A percentile compares a stretch with the other conserved stretches of the same genome.
phyloP scores from a whole-genome alignment of 352 stramenopile genomes.

The Phytophthora quininea region DNA sequence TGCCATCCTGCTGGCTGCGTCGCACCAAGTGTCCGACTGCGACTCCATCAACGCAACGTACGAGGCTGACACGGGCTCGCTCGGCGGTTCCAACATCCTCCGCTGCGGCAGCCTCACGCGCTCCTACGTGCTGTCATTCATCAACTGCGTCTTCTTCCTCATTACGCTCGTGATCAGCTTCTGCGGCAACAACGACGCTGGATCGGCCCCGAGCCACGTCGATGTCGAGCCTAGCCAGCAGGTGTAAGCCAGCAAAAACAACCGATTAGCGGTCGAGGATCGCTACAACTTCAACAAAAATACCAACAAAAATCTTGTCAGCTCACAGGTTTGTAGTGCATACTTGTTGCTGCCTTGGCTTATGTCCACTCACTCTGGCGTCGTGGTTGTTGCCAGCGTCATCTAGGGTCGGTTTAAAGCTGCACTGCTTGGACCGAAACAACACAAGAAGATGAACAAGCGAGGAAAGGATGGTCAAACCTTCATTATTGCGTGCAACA shows the following conservation, averaged over 20 bases:
- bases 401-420: too few species aligned
- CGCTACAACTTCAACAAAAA: too few species aligned
- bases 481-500: too few species aligned
- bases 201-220: slow-evolving; percentile 18
- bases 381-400: too few species aligned
- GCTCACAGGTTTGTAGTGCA: too few species aligned
- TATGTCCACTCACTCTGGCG: too few species aligned
- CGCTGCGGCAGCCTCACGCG: slow-evolving; percentile 47
- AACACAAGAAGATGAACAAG: too few species aligned
- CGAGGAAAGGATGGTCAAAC: too few species aligned
- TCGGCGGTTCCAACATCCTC: slow-evolving; percentile 35
- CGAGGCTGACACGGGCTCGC: slow-evolving; percentile 23
- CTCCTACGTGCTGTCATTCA: slow-evolving; percentile 43
- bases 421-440: too few species aligned
- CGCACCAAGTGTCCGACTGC: slow-evolving; percentile 41
- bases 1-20: slow-evolving; percentile 43
- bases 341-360: too few species aligned
- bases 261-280: too few species aligned
- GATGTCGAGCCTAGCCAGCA: slow-evolving; percentile 29
- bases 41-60: slow-evolving; percentile 41
- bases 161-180: slow-evolving; percentile 35
- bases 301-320: too few species aligned
- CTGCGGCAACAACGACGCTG: slow-evolving; percentile 13
- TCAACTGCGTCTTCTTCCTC: slow-evolving; percentile 42
- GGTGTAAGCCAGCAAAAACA: slow-evolving; percentile 13